Evolutionary conservation across 2,329 filamentous ascomycete species (phyloP).

Genomic region (Periglandula ipomoeae): DNA sequence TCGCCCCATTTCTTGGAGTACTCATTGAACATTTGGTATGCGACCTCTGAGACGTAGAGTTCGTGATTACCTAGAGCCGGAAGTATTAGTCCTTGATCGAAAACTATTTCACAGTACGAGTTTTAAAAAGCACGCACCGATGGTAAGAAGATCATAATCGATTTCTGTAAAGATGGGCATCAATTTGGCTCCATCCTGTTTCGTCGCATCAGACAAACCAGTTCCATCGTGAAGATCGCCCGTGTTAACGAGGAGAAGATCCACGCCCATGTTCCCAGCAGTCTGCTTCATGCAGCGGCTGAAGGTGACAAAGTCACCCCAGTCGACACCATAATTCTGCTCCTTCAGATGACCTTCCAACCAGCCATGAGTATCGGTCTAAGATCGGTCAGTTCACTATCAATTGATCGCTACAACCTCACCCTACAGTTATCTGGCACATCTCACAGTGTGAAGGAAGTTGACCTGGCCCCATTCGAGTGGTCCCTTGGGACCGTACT

Average conservation of each 20-base stretch:
- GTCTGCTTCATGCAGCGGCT: slow-evolving; percentile 49
- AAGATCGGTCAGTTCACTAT: not conserved
- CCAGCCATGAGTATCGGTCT: slow-evolving; percentile 54
- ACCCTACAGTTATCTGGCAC: not conserved
- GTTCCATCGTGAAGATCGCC: slow-evolving; percentile 60
- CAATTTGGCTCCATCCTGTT: slow-evolving; percentile 44
- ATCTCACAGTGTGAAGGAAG: slow-evolving; percentile 43
- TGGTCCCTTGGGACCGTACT: slow-evolving; percentile 31
- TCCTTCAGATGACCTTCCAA: slow-evolving; percentile 52
- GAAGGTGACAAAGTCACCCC: slow-evolving; percentile 57
- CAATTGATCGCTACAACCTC: not conserved
- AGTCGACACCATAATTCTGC: slow-evolving; percentile 55
- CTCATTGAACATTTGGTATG: slow-evolving; percentile 51
- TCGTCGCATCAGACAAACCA: slow-evolving; percentile 51
- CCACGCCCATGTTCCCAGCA: slow-evolving; percentile 46
- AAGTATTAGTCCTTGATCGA: not conserved
- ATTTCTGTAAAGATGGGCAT: slow-evolving; percentile 35
- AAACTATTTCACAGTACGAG: not conserved
- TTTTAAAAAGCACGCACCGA: slow-evolving; percentile 22
- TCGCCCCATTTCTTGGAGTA: slow-evolving; percentile 48
- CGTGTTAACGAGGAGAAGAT: slow-evolving; percentile 52
- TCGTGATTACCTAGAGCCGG: slow-evolving; percentile 46
- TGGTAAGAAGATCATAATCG: slow-evolving; percentile 33
- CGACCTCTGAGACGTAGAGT: slow-evolving; percentile 52
- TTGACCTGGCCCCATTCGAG: slow-evolving; percentile 57